Evolutionary conservation across 305 asterid species (phyloP).

Genomic region (Fraxinus albicans): DNA sequence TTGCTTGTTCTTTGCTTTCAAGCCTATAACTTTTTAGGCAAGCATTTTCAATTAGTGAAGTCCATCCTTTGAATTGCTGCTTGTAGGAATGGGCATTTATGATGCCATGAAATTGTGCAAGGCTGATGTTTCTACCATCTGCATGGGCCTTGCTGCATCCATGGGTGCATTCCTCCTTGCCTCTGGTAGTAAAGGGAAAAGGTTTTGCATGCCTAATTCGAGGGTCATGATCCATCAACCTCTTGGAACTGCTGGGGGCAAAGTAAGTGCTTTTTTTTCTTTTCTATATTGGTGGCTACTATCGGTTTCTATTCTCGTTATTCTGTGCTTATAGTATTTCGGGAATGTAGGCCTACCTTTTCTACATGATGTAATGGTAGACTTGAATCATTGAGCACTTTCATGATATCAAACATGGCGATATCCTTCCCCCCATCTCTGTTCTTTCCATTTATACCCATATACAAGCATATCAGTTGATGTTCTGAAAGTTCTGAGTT

Average conservation of each 20-base stretch:
- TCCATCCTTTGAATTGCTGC: slow-evolving; percentile 17
- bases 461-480: background rate
- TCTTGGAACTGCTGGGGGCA: slow-evolving; percentile 78
- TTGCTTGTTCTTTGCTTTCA: background rate
- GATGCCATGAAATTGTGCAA: slow-evolving; percentile 95
- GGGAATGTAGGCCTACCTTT: background rate
- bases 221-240: slow-evolving; percentile 98
- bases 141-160: slow-evolving; percentile 89
- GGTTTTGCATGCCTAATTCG: slow-evolving; percentile 94
- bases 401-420: background rate
- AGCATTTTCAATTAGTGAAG: background rate
- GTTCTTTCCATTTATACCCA: background rate
- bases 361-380: background rate
- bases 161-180: slow-evolving; percentile 92
- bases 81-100: slow-evolving; percentile 85
- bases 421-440: background rate
- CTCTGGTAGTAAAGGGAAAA: slow-evolving; percentile 84
- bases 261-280: slow-evolving; percentile 40
- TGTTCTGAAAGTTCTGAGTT: background rate
- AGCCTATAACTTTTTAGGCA: background rate
- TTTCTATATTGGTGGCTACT: background rate
- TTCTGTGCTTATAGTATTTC: background rate
- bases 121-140: slow-evolving; percentile 88
- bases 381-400: background rate
- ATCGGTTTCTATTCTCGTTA: background rate